Evolutionary conservation across 202 grass and related monocot species (phyloP), one percentile per base, ranked within the genome.

Genomic region (Musa balbisiana): DNA sequence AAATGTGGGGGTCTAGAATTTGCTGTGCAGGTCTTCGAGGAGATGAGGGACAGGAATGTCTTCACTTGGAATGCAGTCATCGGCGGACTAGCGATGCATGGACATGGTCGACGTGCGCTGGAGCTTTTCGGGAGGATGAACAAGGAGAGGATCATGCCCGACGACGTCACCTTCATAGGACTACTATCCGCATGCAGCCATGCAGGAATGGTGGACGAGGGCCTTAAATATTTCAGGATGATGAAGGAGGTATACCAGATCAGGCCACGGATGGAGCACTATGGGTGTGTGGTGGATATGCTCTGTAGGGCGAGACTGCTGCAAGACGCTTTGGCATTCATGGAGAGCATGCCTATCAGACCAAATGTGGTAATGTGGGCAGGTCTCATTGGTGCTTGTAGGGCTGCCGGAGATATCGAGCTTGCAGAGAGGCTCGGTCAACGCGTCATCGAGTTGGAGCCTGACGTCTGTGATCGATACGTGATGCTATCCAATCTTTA

Each of bases 401-500:
- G 25, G 73, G 54, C 25, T 59, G 53, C 43, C 49, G 73, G 73
- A 59, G 55, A 75, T 10, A 17, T 75, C 2, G 14, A 75, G 55
- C 73, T 75, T 49, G 73, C 53, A 11, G 55, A 75, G 53, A 49
- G 25, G 21, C 23, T 59, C 16, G 55, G 73, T 75, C 59, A 60
- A 62, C 53, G 16, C 19, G 26, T 62, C 23, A 20, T 75, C 20
- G 73, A 75, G 27, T 59, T 62, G 54, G 73, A 75, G 60, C 73
- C 73, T 60, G 73, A 75, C 55, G 49, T 27, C 16, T 75, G 54
- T 11, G 73, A 59, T 10, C 73, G 73, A 20, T 75, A 75, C 1
- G 73, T 75, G 73, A 75, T 75, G 73, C 24, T 62, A 1, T 75
- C 73, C 43, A 75, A 75, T 75, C 25, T 75, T 29, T 75, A 75